These are phyloP conservation scores for Aspergillus kassunensis DNA, from an alignment of 495 filamentous ascomycete species.

Conservation along the genomic window DNA sequence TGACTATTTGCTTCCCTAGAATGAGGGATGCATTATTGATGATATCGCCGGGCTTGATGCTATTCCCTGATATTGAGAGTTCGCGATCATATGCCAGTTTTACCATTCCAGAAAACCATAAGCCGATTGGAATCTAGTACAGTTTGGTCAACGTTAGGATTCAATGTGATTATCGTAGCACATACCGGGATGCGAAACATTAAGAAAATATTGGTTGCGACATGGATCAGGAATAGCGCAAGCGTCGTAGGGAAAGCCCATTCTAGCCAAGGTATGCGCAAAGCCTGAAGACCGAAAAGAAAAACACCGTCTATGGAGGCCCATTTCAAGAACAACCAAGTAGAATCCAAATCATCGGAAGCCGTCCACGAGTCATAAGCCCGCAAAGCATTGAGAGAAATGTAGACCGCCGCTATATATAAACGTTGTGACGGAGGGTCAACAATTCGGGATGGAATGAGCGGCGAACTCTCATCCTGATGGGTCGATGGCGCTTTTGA, in stretches of 20 bases:
- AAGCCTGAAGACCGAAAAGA: constrained; percentile 74
- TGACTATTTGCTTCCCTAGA: constrained; percentile 90
- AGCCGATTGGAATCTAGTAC: constrained; percentile 57
- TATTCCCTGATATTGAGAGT: constrained; percentile 80
- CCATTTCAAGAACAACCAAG: constrained; percentile 93
- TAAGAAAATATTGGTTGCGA: constrained; percentile 69
- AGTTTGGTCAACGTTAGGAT: constrained; percentile 19
- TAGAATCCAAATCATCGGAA: constrained; percentile 72
- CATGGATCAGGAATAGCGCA: constrained; percentile 61
- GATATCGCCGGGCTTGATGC: constrained; percentile 80
- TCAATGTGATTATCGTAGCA: constrained; percentile 16
- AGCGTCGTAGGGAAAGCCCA: constrained; percentile 70
- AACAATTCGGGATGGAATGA: constrained; percentile 69
- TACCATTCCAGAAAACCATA: constrained; percentile 62
- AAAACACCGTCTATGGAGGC: constrained; percentile 74
- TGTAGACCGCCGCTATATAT: constrained; percentile 75
- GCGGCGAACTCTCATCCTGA: constrained; percentile 45
- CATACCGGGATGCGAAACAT: constrained; percentile 88
- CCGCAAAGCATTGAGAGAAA: constrained; percentile 69
- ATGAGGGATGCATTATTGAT: constrained; percentile 89
- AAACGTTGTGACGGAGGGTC: constrained; percentile 87
- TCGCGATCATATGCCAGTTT: constrained; percentile 86
- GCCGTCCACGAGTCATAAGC: constrained; percentile 78
- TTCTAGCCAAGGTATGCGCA: constrained; percentile 95
- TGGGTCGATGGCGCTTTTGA: constrained; percentile 19